Evolutionary conservation across 176 grass and related monocot genomes (phyloP), one percentile per base, ranked within the genome.

Genomic region (Secale cereale): DNA sequence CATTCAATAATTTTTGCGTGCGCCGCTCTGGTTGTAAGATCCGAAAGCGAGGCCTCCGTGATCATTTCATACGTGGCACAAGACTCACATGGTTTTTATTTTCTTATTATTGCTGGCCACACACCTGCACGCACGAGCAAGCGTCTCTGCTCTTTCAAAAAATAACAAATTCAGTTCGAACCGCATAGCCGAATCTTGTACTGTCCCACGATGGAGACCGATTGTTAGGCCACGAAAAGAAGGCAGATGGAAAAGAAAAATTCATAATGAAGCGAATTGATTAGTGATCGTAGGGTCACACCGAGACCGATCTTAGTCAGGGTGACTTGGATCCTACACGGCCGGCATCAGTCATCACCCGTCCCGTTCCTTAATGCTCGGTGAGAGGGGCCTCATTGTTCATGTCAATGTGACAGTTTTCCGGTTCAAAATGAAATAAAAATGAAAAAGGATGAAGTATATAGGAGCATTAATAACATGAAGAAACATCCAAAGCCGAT

Each of bases 241-340:
- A 74, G 30, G 1, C 7, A 8, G 41, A 4, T 26, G 8, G 39
- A 28, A 74, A 48, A 19, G 16, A 52, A 52, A 50, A 19, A 5
- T 0, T 6, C 71, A 28, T 74, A 30, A 74, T 74, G 71, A 30
- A 40, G 45, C 41, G 0, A 74, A 3, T 57, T 57, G 10, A 46
- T 74, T 40, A 35, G 4, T 17, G 33, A 4, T 9, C 4, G 70
- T 26, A 61, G 85, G 54, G 28, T 11, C 78, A 59, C 28, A 9
- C 7, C 0, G 54, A 2, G 66, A 37, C 22, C 67, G 29, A 86
- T 90, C 78, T 3, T 86, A 86, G 77, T 89, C 83, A 72, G 19
- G 52, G 54, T 86, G 79, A 86, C 79, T 40, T 31, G 83, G 83
- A 90, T 86, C 88, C 63, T 48, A 81, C 83, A 74, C 15, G 7